Conservation (phyloP, 371 early-diverging fungal genomes). For the Rhizopus sp. region DNA sequence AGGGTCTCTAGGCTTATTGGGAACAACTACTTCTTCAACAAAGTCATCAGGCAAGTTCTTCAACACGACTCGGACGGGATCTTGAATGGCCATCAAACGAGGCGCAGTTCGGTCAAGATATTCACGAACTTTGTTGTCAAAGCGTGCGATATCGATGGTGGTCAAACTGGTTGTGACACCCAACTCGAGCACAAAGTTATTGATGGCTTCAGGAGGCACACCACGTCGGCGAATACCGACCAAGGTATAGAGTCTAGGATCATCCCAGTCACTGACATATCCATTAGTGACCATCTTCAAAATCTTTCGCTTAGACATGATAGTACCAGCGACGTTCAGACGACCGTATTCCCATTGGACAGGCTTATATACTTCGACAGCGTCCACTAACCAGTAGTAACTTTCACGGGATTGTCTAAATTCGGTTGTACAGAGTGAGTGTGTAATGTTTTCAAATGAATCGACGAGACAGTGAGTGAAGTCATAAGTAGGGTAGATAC, state of each 20-base stretch:
- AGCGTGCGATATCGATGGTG: constrained; percentile 87
- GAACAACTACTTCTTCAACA: constrained; percentile 72
- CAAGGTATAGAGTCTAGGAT: constrained; percentile 98
- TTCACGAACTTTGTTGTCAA: constrained; percentile 96
- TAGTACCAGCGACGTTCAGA: constrained; percentile 94
- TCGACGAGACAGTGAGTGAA: constrained; percentile 99
- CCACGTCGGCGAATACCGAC: constrained; percentile 98
- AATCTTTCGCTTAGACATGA: constrained; percentile 99
- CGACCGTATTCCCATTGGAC: constrained; percentile 99
- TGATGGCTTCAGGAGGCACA: constrained; percentile 98
- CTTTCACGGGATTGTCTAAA: constrained; percentile 94
- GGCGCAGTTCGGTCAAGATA: constrained; percentile 92
- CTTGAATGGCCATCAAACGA: constrained; percentile 88
- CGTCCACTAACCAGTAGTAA: constrained; percentile 99
- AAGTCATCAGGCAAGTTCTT: constrained; percentile 84
- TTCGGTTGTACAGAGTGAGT: constrained; percentile 99
- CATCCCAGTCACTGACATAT: constrained; percentile 93
- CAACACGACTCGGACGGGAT: constrained; percentile 90
- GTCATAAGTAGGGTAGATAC: constrained; percentile 99
- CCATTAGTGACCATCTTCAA: constrained; percentile 85
- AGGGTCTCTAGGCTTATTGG: constrained; percentile 88
- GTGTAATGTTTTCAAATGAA: constrained; percentile 99
- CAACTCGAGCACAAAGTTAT: constrained; percentile 95
- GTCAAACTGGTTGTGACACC: constrained; percentile 90
- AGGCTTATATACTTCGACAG: constrained; percentile 98